Evolutionary conservation across 148 eudicot species (phyloP).

Genomic region (Agrostemma githago): DNA sequence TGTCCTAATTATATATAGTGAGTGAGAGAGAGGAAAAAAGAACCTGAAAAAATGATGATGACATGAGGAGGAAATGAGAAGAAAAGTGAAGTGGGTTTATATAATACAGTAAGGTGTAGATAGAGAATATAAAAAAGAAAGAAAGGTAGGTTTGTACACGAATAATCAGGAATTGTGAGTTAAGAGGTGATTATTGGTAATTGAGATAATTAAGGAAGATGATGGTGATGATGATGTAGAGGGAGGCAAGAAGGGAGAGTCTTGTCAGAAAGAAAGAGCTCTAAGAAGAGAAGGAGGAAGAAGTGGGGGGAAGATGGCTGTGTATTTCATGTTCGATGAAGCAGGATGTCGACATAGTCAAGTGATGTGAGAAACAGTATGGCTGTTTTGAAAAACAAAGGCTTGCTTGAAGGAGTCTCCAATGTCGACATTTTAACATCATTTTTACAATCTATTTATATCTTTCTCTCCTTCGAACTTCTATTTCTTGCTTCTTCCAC

Average conservation of each 20-base stretch:
- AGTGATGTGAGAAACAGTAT: not conserved
- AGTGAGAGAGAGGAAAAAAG: not conserved
- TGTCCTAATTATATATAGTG: not conserved
- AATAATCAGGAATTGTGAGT: conserved; percentile 19
- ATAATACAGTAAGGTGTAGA: not conserved
- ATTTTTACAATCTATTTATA: not conserved
- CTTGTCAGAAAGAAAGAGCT: not conserved
- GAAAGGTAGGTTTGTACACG: conserved; percentile 5
- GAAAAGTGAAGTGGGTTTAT: not conserved
- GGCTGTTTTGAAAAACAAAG: not conserved
- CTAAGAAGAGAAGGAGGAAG: not conserved
- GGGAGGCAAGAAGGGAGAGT: not conserved
- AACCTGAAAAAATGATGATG: conserved; percentile 32
- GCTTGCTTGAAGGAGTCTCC: not conserved
- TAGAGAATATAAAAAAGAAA: not conserved
- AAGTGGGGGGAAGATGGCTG: too few relatives aligned
- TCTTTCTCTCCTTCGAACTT: not conserved
- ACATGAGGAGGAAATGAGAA: conserved; percentile 11
- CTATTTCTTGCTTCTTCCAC: too few relatives aligned
- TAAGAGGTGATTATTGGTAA: not conserved
- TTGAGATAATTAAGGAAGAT: not conserved
- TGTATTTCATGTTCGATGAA: not conserved
- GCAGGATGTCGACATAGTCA: conserved; percentile 26
- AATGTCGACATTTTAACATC: conserved; percentile 23
- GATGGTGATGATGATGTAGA: not conserved